phyloP scores from a whole-genome alignment of 331 rosid genomes.

The Malus hybrid region DNA sequence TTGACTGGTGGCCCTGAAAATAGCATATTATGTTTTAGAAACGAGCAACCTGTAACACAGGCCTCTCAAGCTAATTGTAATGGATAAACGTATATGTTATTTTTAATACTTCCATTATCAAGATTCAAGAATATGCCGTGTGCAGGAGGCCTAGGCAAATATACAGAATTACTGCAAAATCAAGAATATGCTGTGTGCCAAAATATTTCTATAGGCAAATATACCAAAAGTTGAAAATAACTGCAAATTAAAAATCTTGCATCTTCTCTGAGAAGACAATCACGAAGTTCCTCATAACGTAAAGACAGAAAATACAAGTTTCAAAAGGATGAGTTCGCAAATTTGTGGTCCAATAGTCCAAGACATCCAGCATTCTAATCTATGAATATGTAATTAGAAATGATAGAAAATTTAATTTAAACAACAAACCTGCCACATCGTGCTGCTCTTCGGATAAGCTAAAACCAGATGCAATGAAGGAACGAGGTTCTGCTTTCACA shows the following conservation, averaged over 20 bases:
- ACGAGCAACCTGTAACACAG: neutral
- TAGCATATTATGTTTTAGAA: neutral
- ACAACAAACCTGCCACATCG: slow-evolving; percentile 51
- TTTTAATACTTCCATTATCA: neutral
- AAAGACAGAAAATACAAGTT: neutral
- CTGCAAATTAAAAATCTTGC: neutral
- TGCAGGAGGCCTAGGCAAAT: too few relatives aligned
- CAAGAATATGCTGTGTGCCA: neutral
- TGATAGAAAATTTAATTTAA: neutral
- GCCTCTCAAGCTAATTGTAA: neutral
- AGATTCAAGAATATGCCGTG: neutral
- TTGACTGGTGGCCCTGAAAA: slow-evolving; percentile 65
- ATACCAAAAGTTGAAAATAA: slow-evolving; percentile 1
- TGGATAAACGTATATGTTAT: neutral
- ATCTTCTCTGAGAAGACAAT: neutral
- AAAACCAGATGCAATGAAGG: slow-evolving; percentile 55
- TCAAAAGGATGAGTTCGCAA: neutral
- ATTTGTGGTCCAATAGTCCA: neutral
- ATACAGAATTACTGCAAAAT: too few relatives aligned
- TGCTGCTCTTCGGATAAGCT: slow-evolving; percentile 54
- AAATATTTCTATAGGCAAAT: neutral
- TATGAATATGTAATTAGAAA: neutral
- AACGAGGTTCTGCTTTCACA: slow-evolving; percentile 40
- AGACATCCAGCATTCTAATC: neutral
- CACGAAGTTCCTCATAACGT: neutral